Percentiles rank a stretch among this genome's conserved stretches.
phyloP scores from a whole-genome alignment of 805 yeast genomes.

The Sugiyamaella lignohabitans region DNA sequence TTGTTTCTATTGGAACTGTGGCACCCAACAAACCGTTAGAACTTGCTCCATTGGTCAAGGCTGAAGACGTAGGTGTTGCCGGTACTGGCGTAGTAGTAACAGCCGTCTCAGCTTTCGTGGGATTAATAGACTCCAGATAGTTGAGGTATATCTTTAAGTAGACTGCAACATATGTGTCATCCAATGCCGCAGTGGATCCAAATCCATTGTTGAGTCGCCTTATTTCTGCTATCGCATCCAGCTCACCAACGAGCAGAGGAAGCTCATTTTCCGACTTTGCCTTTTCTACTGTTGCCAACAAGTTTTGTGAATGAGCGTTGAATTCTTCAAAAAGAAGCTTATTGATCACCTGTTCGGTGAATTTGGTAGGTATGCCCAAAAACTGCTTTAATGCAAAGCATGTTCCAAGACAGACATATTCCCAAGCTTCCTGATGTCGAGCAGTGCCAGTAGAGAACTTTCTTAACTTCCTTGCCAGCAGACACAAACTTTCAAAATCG shows the following conservation, averaged over 20 bases:
- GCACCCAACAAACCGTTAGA: not conserved
- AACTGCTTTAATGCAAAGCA: slow-evolving; percentile 47
- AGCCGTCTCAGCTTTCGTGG: not conserved
- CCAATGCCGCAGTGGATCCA: slow-evolving; percentile 68
- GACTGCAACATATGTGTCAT: slow-evolving; percentile 61
- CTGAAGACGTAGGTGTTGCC: not conserved
- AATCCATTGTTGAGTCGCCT: slow-evolving; percentile 72
- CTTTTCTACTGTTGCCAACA: slow-evolving; percentile 25
- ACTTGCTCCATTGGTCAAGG: not conserved
- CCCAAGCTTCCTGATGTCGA: slow-evolving; percentile 60
- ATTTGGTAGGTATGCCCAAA: slow-evolving; percentile 38
- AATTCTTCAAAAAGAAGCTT: slow-evolving; percentile 42
- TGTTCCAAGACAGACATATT: slow-evolving; percentile 44
- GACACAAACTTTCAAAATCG: slow-evolving; percentile 54
- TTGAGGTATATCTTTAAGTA: slow-evolving; percentile 43
- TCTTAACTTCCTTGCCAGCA: slow-evolving; percentile 67
- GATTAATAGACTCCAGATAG: slow-evolving; percentile 6
- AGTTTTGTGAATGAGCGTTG: slow-evolving; percentile 31
- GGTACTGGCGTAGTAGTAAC: not conserved
- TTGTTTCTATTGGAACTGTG: not conserved
- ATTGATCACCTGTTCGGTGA: slow-evolving; percentile 47
- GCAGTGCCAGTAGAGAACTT: slow-evolving; percentile 74
- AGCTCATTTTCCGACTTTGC: slow-evolving; percentile 22
- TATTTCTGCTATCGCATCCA: slow-evolving; percentile 41
- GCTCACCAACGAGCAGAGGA: slow-evolving; percentile 18